Evolutionary conservation across 352 stramenopile genomes (phyloP).

Genomic region (Globisporangium lucens): DNA sequence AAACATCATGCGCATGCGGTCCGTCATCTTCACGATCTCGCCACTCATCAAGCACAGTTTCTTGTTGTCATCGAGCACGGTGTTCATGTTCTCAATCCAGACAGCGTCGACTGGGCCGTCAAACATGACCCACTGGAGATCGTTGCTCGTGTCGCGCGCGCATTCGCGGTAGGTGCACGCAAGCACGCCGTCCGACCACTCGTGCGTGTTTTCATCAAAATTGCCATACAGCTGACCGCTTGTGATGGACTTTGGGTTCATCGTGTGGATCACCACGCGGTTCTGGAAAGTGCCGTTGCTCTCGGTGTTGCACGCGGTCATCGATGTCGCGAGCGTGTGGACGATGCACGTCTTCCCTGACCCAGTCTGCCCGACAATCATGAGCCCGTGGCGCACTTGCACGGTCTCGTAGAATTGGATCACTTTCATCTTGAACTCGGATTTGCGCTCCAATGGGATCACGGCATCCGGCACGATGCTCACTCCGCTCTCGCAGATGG

Average conservation of each 20-base stretch:
- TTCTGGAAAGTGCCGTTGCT: conserved; percentile 57
- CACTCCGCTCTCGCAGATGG: conserved; percentile 68
- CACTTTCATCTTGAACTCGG: conserved; percentile 86
- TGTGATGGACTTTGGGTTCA: conserved; percentile 95
- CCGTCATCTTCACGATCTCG: conserved; percentile 95
- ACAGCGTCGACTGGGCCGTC: conserved; percentile 92
- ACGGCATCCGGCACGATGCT: conserved; percentile 53
- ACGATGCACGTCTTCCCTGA: conserved; percentile 94
- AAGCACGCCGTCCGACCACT: conserved; percentile 94
- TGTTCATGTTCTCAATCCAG: conserved; percentile 97
- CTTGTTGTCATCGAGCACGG: conserved; percentile 92
- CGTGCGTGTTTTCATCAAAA: conserved; percentile 93
- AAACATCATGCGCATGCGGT: conserved; percentile 96
- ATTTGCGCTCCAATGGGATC: conserved; percentile 70
- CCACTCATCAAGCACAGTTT: conserved; percentile 94
- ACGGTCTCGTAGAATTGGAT: conserved; percentile 96
- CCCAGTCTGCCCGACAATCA: conserved; percentile 94
- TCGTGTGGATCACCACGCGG: conserved; percentile 78
- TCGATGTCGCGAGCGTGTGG: conserved; percentile 69
- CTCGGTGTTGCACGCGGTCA: conserved; percentile 67
- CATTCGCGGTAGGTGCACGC: conserved; percentile 93
- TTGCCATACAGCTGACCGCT: conserved; percentile 94
- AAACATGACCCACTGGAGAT: conserved; percentile 94
- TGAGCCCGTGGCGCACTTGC: conserved; percentile 93
- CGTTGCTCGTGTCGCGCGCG: conserved; percentile 72